These are phyloP conservation scores for Furcasterigmium sp. DNA, from an alignment of 2,329 filamentous ascomycete genomes.

Conservation along the genomic window DNA sequence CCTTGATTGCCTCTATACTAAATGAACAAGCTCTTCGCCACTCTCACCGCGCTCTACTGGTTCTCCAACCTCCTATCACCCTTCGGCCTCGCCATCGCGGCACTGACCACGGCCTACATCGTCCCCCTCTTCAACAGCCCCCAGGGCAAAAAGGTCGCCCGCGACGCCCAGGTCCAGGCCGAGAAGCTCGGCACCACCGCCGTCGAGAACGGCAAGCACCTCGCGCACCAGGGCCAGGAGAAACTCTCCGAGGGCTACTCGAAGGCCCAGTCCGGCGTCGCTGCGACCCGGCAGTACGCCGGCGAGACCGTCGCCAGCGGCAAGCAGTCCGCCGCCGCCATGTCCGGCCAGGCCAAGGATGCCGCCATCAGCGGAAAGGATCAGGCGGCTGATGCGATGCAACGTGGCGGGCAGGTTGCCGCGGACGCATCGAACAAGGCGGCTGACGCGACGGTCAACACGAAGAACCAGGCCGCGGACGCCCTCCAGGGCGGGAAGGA, in stretches of 20 bases:
- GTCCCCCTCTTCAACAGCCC: constrained; percentile 4
- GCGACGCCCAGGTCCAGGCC: constrained; percentile 1
- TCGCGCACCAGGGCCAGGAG: constrained; percentile 3
- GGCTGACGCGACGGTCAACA: neutral
- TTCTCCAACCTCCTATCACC: constrained; percentile 1
- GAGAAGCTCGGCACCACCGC: constrained; percentile 5
- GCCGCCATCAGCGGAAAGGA: neutral
- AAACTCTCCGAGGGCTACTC: constrained; percentile 1
- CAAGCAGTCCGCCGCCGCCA: neutral
- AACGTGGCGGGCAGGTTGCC: neutral
- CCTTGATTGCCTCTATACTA: neutral
- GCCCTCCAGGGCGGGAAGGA: neutral
- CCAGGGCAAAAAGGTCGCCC: neutral
- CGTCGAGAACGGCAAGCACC: constrained; percentile 1
- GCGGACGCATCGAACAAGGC: neutral
- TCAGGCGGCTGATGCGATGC: neutral
- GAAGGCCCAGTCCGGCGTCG: neutral
- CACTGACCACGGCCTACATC: constrained; percentile 2
- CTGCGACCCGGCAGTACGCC: neutral
- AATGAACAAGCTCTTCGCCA: constrained; percentile 2
- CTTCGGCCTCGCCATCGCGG: constrained; percentile 4
- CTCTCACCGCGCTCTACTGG: neutral
- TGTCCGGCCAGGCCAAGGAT: neutral
- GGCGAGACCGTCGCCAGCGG: neutral
- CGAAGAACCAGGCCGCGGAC: neutral